Base-by-base conservation (phyloP, 768 basidiomycete species). In the Solioccasus polychromus region DNA sequence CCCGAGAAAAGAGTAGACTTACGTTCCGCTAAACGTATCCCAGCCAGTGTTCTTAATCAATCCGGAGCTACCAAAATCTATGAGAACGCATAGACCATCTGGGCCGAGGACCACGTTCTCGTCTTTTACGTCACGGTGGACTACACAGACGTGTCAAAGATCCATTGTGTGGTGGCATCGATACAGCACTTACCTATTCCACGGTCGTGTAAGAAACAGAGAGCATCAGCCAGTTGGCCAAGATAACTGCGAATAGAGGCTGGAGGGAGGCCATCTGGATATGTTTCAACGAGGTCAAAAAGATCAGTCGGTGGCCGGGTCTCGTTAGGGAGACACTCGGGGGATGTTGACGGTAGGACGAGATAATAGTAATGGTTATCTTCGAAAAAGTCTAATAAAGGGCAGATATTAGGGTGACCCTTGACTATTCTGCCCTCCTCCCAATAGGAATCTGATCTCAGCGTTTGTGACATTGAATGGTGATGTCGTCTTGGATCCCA, bases 121-220 rank as follows among this genome's bases (percentile, higher is more conserved):
- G 58, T 99, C 95, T 69, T 99, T 99, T 66, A 99, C 84, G 60
- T 99, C 95, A 42, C 95, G 88, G 66, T 99, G 95, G 9, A 98
- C 88, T 90, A 53, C 5, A 9, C 18, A 37, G 22, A 44, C 37
- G 31, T 41, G 44, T 53, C 39, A 55, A 30, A 32, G 38, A 26
- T 48, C 46, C 50, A 50, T 31, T 15, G 35, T 38, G 32, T 34
- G 35, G 29, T n/a, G 18, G 18, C 11, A 40, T 35, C 3, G 10
- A 18, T 5, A 4, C 28, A 39, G 50, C 10, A 55, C 82, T 62
- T 59, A 88, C 95, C 90, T 47, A 99, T 96, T 43, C 92, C 92
- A 54, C 85, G 89, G 8, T 81, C 73, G 64, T 99, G 95, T 31
- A 99, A 71, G 71, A 97, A 99, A 47, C 72, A 72, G 47, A 92